Evolutionary conservation across 371 early-diverging fungal species (phyloP).

Genomic region (Rhizopus arrhizus): DNA sequence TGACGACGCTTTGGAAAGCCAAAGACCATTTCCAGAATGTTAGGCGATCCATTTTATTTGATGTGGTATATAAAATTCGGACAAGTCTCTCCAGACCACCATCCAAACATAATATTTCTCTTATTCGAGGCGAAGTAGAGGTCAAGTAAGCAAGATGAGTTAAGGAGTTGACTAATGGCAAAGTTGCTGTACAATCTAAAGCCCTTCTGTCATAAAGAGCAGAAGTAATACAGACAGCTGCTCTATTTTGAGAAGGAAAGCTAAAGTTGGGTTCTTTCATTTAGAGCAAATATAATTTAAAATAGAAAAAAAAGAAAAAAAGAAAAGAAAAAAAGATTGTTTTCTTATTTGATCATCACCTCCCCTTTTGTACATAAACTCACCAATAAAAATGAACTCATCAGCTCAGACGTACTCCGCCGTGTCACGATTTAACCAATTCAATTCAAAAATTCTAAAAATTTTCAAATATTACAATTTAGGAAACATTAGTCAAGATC

Average conservation of each 20-base stretch:
- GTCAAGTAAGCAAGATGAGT: slow-evolving; percentile 86
- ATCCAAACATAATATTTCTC: slow-evolving; percentile 80
- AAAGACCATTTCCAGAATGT: slow-evolving; percentile 83
- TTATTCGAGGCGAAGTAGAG: slow-evolving; percentile 78
- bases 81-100: slow-evolving; percentile 88
- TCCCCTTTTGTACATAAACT: slow-evolving; percentile 1
- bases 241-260: slow-evolving; percentile 74
- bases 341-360: slow-evolving; percentile 1
- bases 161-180: slow-evolving; percentile 85
- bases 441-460: no score
- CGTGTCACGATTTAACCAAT: no score
- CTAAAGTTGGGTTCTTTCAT: slow-evolving; percentile 87
- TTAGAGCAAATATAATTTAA: neutral
- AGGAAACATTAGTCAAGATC: no score
- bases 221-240: slow-evolving; percentile 78
- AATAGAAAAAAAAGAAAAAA: neutral
- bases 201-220: slow-evolving; percentile 89
- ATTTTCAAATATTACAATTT: no score
- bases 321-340: slow-evolving; percentile 3
- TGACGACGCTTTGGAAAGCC: slow-evolving; percentile 83
- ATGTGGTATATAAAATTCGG: slow-evolving; percentile 68
- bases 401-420: no score
- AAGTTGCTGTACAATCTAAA: slow-evolving; percentile 85
- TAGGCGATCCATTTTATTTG: slow-evolving; percentile 64
- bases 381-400: neutral